Base-by-base conservation (phyloP, 2,329 filamentous ascomycete species). In the Parascedosporium putredinis region DNA sequence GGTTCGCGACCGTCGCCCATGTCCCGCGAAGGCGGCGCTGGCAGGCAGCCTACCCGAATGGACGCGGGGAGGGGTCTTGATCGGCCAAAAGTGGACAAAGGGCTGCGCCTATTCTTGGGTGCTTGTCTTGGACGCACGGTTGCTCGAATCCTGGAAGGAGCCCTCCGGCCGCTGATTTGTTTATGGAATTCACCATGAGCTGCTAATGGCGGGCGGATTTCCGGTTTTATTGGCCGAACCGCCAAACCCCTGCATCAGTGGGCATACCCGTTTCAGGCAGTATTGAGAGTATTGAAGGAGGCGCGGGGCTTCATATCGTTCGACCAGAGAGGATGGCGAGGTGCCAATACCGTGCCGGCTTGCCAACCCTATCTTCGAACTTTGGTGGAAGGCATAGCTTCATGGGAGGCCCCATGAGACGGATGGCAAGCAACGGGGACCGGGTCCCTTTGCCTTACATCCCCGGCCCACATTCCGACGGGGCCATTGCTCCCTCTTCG, bases 171-270 rank as follows among this genome's bases (percentile, higher is more conserved):
- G n/a, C n/a, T 42, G 38, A 42, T 42, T 42, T 24, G 38, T 20
- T 42, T 42, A 42, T 42, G 38, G 38, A 42, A 20, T 20, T 42
- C 38, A 42, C 18, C 38, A 42, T 42, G 38, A 42, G 38, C 5
- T 23, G 38, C 38, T 42, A 20, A 42, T 42, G 38, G 38, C 38
- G 38, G 38, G 38, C 20, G 16, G 38, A 10, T 20, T 24, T 6
- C 12, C 9, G 12, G 5, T 42, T 22, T 22, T 20, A 42, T 42
- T 42, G 38, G 38, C 38, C 5, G 16, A 20, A 3, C 20, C 10
- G 8, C 12, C 12, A 4, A 42, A 42, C 38, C 38, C 38, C 38
- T 42, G 38, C 38, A 42, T 16, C 12, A 42, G 38, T 12, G 20
- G 38, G 16, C 38, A 20, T 9, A 4, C 38, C 38, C 38, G 38